These are phyloP conservation scores for Apophysomyces trapeziformis DNA, from an alignment of 371 early-diverging fungal species.

Conservation along the genomic window DNA sequence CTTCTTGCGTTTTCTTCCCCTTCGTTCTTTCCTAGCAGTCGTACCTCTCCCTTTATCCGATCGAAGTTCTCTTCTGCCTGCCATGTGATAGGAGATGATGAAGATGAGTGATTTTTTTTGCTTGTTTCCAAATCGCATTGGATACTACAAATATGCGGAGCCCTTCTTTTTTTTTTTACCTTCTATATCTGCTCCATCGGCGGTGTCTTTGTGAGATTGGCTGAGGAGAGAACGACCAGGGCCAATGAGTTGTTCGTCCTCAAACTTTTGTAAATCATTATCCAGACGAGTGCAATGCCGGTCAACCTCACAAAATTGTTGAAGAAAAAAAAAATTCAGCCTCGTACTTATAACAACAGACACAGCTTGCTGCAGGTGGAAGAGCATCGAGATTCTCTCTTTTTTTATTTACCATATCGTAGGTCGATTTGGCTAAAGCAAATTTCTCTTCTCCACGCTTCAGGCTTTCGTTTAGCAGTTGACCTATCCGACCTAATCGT, in stretches of 20 bases:
- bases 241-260: constrained; percentile 84
- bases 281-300: constrained; percentile 90
- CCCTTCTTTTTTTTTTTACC: not conserved
- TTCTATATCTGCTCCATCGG: constrained; percentile 11
- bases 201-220: not conserved
- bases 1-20: constrained; percentile 8
- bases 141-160: too few species aligned
- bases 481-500: constrained; percentile 63
- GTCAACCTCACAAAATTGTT: constrained; percentile 68
- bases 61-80: too few species aligned
- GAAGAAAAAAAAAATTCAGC: not conserved
- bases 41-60: not conserved
- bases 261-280: constrained; percentile 87
- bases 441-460: constrained; percentile 95
- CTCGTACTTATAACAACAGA: not conserved
- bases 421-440: constrained; percentile 88
- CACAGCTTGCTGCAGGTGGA: not conserved
- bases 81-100: too few species aligned
- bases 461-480: constrained; percentile 66
- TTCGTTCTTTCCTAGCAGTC: not conserved
- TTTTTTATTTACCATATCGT: constrained; percentile 78
- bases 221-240: constrained; percentile 36
- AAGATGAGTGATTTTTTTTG: too few species aligned
- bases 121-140: too few species aligned
- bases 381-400: too few species aligned